Evolutionary conservation across 805 yeast genomes (phyloP), one percentile per base, ranked within the genome.

Genomic region (Nakazawaea pomicola): DNA sequence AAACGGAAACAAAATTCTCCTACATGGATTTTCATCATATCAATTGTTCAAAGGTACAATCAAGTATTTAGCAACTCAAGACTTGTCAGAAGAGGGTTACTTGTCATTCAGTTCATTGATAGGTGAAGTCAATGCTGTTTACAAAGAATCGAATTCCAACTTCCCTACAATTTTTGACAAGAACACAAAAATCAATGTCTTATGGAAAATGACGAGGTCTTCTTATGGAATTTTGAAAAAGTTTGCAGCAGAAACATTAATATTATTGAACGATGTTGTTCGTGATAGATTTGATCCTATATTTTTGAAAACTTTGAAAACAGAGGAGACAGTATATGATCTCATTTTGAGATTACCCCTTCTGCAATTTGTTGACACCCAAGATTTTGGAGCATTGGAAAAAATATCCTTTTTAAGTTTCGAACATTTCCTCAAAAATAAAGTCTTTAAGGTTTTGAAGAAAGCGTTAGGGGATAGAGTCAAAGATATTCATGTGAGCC

Each of bases 21-120:
- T 89, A 29, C 83, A 81, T 51, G 99, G 98, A 0, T 91, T 84
- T 59, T 88, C 96, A 3, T 83, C 95, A 17, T 93, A 89, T 57
- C 99, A 93, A 64, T 66, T 93, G 38, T 93, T 93, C 68, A 90
- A 87, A 57, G 96, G 95, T 56, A 79, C 86, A 1, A 70, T 93
- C 43, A 78, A 79, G 52, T 90, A 83, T 55, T 57, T 91, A 46
- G 95, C 96, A 3, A 76, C 85, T 3, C 80, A 81, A 70, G 95
- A 89, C 58, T 61, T 90, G 36, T 65, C 73, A 40, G 54, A 66
- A 8, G 58, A 61, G 16, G 93, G 91, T 1, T 80, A 83, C 52
- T 61, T 85, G 33, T 80, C 85, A 21, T 83, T 85, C 55, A 68
- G 76, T 44, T 78, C 86, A 4, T 53, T 65, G 19, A 59, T 73